Conservation (phyloP, 2,329 filamentous ascomycete genomes). For the Ascochyta fabae region DNA sequence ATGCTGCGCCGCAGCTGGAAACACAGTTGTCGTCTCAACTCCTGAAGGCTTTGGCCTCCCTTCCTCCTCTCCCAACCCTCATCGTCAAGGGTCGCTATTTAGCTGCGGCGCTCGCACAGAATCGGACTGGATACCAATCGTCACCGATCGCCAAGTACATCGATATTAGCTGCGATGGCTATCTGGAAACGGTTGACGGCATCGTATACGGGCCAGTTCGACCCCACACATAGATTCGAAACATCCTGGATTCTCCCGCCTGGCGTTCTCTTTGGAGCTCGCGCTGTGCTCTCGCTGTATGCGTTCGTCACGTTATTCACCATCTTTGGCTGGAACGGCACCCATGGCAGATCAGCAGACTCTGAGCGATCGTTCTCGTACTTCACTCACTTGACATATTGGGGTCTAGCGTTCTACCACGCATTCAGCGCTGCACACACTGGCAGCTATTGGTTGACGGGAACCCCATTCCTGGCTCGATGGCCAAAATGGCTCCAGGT, state of each 20-base stretch:
- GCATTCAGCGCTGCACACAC: slow-evolving; percentile 72
- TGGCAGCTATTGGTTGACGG: slow-evolving; percentile 62
- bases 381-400: slow-evolving; percentile 84
- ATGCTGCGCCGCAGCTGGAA: slow-evolving; percentile 15
- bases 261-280: slow-evolving; percentile 63
- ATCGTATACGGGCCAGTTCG: slow-evolving; percentile 45
- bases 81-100: not conserved
- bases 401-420: slow-evolving; percentile 83
- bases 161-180: slow-evolving; percentile 31
- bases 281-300: slow-evolving; percentile 65
- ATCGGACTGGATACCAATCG: not conserved
- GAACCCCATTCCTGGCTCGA: slow-evolving; percentile 44
- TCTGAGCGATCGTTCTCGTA: slow-evolving; percentile 70
- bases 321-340: slow-evolving; percentile 70
- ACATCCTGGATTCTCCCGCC: slow-evolving; percentile 84
- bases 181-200: slow-evolving; percentile 30
- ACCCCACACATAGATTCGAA: slow-evolving; percentile 68
- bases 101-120: slow-evolving; percentile 3
- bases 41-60: not conserved
- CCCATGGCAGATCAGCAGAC: slow-evolving; percentile 56
- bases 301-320: slow-evolving; percentile 73
- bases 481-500: slow-evolving; percentile 49
- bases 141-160: slow-evolving; percentile 9
- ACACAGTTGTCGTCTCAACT: slow-evolving; percentile 9
- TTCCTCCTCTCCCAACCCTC: not conserved